Conservation (phyloP, 139 green algal species). For the Chlamydomonas schloesseri region DNA sequence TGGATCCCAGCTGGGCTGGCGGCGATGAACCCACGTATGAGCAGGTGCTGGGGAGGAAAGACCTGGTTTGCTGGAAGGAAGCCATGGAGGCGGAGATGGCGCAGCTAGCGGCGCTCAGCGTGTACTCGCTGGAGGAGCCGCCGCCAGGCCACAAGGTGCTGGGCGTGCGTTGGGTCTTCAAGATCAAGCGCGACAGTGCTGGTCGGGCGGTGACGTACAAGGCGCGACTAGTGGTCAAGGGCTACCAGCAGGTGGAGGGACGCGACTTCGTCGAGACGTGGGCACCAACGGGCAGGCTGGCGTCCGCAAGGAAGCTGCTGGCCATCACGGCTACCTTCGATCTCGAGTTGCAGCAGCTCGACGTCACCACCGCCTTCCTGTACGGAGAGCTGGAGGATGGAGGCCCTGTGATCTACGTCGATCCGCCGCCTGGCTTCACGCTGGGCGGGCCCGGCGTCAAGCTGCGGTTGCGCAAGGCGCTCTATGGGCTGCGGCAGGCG, state of each 20-base stretch:
- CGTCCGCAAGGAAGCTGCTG: conserved; percentile 43
- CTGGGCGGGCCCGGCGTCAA: neutral
- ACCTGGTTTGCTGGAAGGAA: neutral
- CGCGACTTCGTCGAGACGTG: conserved; percentile 59
- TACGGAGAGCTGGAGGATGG: conserved; percentile 55
- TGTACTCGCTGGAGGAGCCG: conserved; percentile 5
- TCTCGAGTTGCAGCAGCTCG: conserved; percentile 64
- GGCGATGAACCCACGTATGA: neutral
- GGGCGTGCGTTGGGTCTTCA: conserved; percentile 25
- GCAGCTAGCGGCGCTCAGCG: neutral
- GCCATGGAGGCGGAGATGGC: conserved; percentile 37
- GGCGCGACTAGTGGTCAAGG: too few relatives aligned
- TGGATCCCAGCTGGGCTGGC: neutral
- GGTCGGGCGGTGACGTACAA: too few relatives aligned
- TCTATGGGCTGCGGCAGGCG: conserved; percentile 67
- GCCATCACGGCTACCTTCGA: conserved; percentile 41
- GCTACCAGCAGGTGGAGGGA: conserved; percentile 57
- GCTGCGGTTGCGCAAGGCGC: too few relatives aligned
- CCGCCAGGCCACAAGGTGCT: neutral
- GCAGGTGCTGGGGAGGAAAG: neutral
- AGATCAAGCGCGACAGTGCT: too few relatives aligned
- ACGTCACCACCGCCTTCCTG: conserved; percentile 73
- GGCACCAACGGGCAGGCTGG: conserved; percentile 29
- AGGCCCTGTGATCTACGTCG: conserved; percentile 46
- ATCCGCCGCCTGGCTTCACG: conserved; percentile 47